These are phyloP conservation scores for Barbarea vulgaris DNA, from an alignment of 345 rosid species.

Conservation along the genomic window DNA sequence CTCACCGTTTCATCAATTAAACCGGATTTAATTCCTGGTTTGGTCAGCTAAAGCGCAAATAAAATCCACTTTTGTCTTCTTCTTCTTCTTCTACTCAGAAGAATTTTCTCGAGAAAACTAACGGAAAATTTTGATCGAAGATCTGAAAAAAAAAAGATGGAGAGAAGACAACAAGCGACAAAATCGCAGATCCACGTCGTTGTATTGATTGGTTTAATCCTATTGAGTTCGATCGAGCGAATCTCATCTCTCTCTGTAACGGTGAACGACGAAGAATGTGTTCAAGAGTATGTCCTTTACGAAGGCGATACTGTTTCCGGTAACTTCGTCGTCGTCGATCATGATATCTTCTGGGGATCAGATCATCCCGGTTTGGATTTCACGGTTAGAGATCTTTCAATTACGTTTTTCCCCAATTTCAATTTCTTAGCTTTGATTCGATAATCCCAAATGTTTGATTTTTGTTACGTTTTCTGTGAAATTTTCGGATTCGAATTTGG, in stretches of 20 bases:
- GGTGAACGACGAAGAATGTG: constrained; percentile 84
- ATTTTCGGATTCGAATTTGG: neutral
- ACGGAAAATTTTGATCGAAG: constrained; percentile 26
- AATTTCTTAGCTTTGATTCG: neutral
- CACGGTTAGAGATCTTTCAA: constrained; percentile 47
- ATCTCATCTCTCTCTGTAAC: constrained; percentile 84
- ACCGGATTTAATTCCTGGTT: constrained; percentile 34
- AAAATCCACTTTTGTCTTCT: constrained; percentile 13
- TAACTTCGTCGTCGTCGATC: constrained; percentile 96
- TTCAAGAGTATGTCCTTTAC: constrained; percentile 88
- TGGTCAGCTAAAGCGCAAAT: neutral
- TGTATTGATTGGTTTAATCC: constrained; percentile 40
- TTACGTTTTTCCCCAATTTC: neutral
- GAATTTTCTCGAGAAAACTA: constrained; percentile 27
- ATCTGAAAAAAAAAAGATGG: constrained; percentile 39
- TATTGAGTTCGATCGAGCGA: constrained; percentile 44
- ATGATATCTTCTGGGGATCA: constrained; percentile 96
- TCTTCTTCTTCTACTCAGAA: neutral
- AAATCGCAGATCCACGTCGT: constrained; percentile 40
- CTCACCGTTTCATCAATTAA: neutral
- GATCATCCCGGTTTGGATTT: constrained; percentile 99
- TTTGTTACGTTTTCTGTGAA: neutral
- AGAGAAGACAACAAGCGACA: constrained; percentile 39
- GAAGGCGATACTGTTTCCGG: constrained; percentile 93
- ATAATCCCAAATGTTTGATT: neutral